phyloP scores from a whole-genome alignment of 1,284 basidiomycete genomes.

The Leccinum glutinopallens region DNA sequence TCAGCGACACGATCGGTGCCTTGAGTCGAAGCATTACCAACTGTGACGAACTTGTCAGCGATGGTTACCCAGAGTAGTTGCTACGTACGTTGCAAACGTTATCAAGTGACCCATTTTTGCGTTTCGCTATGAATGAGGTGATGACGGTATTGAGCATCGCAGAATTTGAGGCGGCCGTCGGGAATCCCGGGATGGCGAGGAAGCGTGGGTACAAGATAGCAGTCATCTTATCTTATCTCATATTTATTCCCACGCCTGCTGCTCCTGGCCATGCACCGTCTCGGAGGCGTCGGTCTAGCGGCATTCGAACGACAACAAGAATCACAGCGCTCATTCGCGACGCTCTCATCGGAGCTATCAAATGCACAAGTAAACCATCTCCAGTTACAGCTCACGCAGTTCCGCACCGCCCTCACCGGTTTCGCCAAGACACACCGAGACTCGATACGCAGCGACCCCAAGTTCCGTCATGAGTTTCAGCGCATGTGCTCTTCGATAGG shows the following conservation, averaged over 20 bases:
- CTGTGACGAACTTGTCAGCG: constrained; percentile 32
- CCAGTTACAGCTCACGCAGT: constrained; percentile 81
- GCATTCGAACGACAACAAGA: constrained; percentile 76
- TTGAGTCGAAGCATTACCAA: constrained; percentile 40
- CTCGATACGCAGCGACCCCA: constrained; percentile 84
- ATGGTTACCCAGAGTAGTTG: constrained; percentile 3
- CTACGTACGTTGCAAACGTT: constrained; percentile 73
- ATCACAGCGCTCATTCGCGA: constrained; percentile 75
- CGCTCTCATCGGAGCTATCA: constrained; percentile 81
- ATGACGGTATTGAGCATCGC: neutral
- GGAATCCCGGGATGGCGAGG: neutral
- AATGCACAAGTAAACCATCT: constrained; percentile 78
- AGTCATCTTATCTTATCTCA: constrained; percentile 27
- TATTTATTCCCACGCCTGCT: neutral
- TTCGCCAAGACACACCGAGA: constrained; percentile 87
- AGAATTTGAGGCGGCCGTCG: neutral
- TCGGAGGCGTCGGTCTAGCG: constrained; percentile 73
- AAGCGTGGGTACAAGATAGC: neutral
- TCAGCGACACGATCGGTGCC: constrained; percentile 13
- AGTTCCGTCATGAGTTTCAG: constrained; percentile 91
- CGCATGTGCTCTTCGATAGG: constrained; percentile 96
- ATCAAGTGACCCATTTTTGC: constrained; percentile 75
- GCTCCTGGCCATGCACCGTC: constrained; percentile 56
- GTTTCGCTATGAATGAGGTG: neutral
- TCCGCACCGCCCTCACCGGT: constrained; percentile 76